Evolutionary conservation across 306 rosid genomes (phyloP), one percentile per base, ranked within the genome.

Genomic region (Gastrolobium bilobum): DNA sequence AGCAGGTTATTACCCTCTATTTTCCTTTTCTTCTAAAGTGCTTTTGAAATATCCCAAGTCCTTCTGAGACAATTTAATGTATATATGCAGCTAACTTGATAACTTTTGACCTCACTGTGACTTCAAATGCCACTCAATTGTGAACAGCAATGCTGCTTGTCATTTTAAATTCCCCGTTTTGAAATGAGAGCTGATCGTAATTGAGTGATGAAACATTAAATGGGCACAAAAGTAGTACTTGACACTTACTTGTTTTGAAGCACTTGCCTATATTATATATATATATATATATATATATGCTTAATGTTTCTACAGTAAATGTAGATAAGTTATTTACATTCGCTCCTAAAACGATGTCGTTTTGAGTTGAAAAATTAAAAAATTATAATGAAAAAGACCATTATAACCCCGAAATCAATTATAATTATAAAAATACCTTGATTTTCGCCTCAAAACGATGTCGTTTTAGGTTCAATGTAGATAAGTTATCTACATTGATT

Each of bases 171-270:
- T 20, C 30, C 64, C 26, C 48, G 51, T 4, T 6, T 13, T 56
- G 67, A 20, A 20, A 20, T 20, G 35, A 39, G 46, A 34, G 69
- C 37, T 59, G 3, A 7, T 50, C 8, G 5, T 64, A 42, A 43
- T n/a, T 13, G 9, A 37, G 63, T 47, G 68, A 73, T 75, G 15
- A 81, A 9, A 20, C 42, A 54, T 42, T 29, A 56, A 13, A 58
- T 15, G 42, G 10, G 60, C 56, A 73, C 47, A n/a, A 10, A 26
- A 58, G 46, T 42, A 54, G 34, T 47, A 35, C 75, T 73, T 44
- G 75, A 53, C 29, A 64, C 20, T 34, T n/a, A 10, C 0, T 31
- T 72, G 60, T 51, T 33, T 26, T 64, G 52, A 53, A 14, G 58
- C 15, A 4, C 29, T 38, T 78, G 46, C 62, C 9, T n/a, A n/a